phyloP scores from a whole-genome alignment of 768 basidiomycete species.

The Pulveroboletus sp. region DNA sequence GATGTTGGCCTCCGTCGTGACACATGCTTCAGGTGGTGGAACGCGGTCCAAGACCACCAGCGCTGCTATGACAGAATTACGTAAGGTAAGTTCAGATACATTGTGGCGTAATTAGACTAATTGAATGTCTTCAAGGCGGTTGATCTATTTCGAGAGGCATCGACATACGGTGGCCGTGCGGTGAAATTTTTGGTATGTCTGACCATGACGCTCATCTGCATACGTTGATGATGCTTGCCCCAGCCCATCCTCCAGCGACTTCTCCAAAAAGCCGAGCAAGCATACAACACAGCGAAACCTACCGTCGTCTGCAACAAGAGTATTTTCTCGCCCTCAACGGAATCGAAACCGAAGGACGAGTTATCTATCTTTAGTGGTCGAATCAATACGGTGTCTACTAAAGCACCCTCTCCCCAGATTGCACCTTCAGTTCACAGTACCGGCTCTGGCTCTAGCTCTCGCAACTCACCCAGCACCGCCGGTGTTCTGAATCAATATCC shows the following conservation, averaged over 20 bases:
- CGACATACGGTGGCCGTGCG: slow-evolving; percentile 58
- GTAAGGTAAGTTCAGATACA: slow-evolving; percentile 21
- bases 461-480: slow-evolving; percentile 6
- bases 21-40: slow-evolving; percentile 46
- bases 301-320: slow-evolving; percentile 42
- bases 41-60: slow-evolving; percentile 60
- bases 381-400: slow-evolving; percentile 58
- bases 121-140: slow-evolving; percentile 36
- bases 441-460: neutral
- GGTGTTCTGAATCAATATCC: slow-evolving; percentile 29
- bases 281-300: slow-evolving; percentile 45
- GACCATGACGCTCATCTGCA: neutral
- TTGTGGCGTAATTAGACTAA: neutral
- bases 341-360: slow-evolving; percentile 55
- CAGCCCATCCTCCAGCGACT: slow-evolving; percentile 66
- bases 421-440: slow-evolving; percentile 9
- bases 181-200: slow-evolving; percentile 61
- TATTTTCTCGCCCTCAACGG: slow-evolving; percentile 51
- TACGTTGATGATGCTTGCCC: slow-evolving; percentile 2
- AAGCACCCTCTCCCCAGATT: slow-evolving; percentile 26
- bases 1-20: slow-evolving; percentile 74
- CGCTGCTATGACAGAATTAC: slow-evolving; percentile 64
- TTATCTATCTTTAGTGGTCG: slow-evolving; percentile 74
- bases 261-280: slow-evolving; percentile 54
- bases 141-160: slow-evolving; percentile 62